A percentile compares a stretch with the other conserved stretches of the same genome.
phyloP scores from a whole-genome alignment of 192 early-diverging fungal genomes.

The Funneliformis mosseae region DNA sequence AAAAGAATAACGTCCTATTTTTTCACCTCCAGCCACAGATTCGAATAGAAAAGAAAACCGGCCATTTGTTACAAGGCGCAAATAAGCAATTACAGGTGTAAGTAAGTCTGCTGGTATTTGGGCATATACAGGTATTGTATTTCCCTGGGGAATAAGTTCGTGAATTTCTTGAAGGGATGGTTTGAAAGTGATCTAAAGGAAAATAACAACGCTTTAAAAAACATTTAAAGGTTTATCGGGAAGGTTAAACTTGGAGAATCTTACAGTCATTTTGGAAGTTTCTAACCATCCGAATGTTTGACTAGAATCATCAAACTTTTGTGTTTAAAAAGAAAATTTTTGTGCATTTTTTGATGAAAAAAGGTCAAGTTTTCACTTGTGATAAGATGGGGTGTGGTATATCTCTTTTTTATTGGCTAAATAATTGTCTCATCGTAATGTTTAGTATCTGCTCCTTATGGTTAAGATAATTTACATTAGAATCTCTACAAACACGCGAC shows the following conservation, averaged over 20 bases:
- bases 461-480: background rate
- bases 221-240: background rate
- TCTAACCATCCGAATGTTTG: no score
- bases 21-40: slow-evolving; percentile 91
- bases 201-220: no score
- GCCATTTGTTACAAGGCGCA: slow-evolving; percentile 78
- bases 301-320: no score
- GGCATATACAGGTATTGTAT: slow-evolving; percentile 90
- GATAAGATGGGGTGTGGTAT: no score
- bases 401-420: no score
- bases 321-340: no score
- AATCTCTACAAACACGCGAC: background rate
- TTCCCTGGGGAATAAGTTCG: slow-evolving; percentile 69
- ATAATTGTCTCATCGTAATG: no score
- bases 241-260: background rate
- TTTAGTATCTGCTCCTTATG: no score
- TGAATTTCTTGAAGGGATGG: slow-evolving; percentile 75
- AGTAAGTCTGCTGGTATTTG: slow-evolving; percentile 89
- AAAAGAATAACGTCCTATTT: slow-evolving; percentile 94
- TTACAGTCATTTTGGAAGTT: no score
- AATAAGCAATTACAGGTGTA: slow-evolving; percentile 95
- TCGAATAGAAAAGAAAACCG: slow-evolving; percentile 96
- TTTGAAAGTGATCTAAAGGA: slow-evolving; percentile 47
- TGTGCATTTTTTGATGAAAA: no score
- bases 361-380: no score